Conservation (phyloP, 1,284 basidiomycete genomes). For the Wolfiporia cocos region DNA sequence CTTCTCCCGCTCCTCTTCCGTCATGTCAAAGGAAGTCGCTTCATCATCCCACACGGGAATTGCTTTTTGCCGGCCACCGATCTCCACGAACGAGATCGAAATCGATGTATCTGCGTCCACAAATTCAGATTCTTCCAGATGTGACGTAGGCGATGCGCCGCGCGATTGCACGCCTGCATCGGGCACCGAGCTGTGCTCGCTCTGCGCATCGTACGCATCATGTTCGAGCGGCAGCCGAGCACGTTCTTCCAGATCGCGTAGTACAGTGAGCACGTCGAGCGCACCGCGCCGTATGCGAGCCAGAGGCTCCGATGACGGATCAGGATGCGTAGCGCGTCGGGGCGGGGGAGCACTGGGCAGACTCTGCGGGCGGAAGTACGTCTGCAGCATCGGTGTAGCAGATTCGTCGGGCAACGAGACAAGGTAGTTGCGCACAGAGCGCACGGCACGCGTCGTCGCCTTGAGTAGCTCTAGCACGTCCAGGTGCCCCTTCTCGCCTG, state of each 20-base stretch:
- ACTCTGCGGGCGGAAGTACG: constrained; percentile 40
- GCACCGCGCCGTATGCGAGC: constrained; percentile 65
- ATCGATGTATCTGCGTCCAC: constrained; percentile 45
- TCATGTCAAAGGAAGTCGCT: constrained; percentile 35
- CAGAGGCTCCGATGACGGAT: constrained; percentile 45
- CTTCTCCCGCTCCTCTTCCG: constrained; percentile 46
- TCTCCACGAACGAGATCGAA: constrained; percentile 61
- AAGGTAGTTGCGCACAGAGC: constrained; percentile 76
- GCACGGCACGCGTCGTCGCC: constrained; percentile 70
- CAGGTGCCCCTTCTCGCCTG: constrained; percentile 17
- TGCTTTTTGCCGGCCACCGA: constrained; percentile 55
- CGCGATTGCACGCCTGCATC: constrained; percentile 31
- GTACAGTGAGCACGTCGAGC: constrained; percentile 67
- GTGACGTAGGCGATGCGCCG: constrained; percentile 39
- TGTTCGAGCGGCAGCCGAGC: constrained; percentile 61
- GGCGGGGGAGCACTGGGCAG: constrained; percentile 31
- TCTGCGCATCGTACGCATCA: constrained; percentile 71
- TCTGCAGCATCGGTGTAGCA: constrained; percentile 38
- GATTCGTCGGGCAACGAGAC: constrained; percentile 74
- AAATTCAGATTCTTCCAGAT: constrained; percentile 22
- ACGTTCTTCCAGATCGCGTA: constrained; percentile 66
- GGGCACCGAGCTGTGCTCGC: constrained; percentile 46
- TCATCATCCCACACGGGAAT: constrained; percentile 78
- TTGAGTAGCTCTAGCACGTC: constrained; percentile 68
- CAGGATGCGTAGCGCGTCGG: constrained; percentile 31